Evolutionary conservation across 1,139 yeast genomes (phyloP), one percentile per base, ranked within the genome.

Genomic region (Sugiyamaella castrensis): DNA sequence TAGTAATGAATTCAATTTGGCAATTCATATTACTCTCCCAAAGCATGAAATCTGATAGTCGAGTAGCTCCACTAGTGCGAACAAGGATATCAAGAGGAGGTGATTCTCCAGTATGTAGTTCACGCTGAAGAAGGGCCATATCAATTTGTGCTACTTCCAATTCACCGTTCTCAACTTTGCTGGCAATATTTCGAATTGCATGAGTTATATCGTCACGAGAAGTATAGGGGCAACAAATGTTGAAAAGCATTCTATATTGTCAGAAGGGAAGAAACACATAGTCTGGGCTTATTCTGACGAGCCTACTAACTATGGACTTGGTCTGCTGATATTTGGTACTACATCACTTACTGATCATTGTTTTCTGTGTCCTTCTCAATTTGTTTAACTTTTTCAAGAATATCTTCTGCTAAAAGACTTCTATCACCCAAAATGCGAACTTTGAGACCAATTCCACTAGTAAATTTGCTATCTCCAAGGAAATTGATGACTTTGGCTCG

Each of bases 141-240:
- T 75, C 75, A 19, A 84, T 71, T 32, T 66, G 56, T 56, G 65
- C 57, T 0, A 61, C 57, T 8, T 55, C 56, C 7, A 65, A 47
- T 11, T 64, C 63, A 9, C 65, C 65, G 12, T 59, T 49, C 33
- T 60, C 61, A n/a, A 67, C 70, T 39, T 71, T 67, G 12, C 31
- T 8, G 11, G 41, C 40, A 5, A 80, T 72, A 12, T 66, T 62
- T 53, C 75, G 74, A 46, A 91, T 78, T 30, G 94, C 79, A 50
- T 79, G 80, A 1, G 92, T 77, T 53, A 92, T 87, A 65, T 92
- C 98, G 64, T 91, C 94, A 57, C 98, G 75, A 15, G 97, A 82
- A 0, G 98, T 92, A 69, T 92, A 92, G 1, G 98, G 97, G 67
- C 92, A 88, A 67, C 98, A 91, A 40, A 92, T 88, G 65, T 92